These are phyloP conservation scores for Cordyceps militaris DNA, from an alignment of 2,329 filamentous ascomycete species.

Conservation along the genomic window DNA sequence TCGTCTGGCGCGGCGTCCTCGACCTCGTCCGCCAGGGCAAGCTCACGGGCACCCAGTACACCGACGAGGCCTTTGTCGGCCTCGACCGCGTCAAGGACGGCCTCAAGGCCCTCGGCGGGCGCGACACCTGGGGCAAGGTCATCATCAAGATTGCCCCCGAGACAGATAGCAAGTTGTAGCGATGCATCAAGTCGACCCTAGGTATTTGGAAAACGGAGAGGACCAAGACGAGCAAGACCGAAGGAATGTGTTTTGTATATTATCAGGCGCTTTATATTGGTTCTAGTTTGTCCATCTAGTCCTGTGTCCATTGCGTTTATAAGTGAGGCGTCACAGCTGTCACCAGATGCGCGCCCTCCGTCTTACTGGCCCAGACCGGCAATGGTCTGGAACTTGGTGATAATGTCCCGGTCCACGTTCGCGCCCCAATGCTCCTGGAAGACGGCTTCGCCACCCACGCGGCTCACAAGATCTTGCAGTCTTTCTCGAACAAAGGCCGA, in stretches of 20 bases:
- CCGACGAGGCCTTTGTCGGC: conserved; percentile 73
- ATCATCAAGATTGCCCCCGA: conserved; percentile 77
- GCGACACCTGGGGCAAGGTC: conserved; percentile 94
- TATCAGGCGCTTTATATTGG: conserved; percentile 1
- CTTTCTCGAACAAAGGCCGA: conserved; percentile 57
- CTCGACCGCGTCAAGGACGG: conserved; percentile 73
- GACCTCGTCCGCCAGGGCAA: conserved; percentile 70
- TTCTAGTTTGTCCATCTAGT: conserved; percentile 1
- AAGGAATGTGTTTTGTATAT: background rate
- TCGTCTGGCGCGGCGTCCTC: conserved; percentile 79
- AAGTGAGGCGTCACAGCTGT: conserved; percentile 7
- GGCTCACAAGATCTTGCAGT: conserved; percentile 50
- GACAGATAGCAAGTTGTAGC: conserved; percentile 48
- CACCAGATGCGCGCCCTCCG: background rate
- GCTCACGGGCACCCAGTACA: conserved; percentile 75
- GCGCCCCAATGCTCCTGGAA: conserved; percentile 63
- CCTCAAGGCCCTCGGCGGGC: conserved; percentile 65
- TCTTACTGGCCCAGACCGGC: conserved; percentile 19
- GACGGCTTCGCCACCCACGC: conserved; percentile 54
- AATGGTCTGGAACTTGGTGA: conserved; percentile 50
- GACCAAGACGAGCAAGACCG: background rate
- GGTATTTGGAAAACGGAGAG: background rate
- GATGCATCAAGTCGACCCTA: background rate
- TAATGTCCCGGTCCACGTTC: conserved; percentile 69
- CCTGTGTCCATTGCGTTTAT: background rate